phyloP scores from a whole-genome alignment of 345 rosid genomes.

The Bruguiera parviflora region DNA sequence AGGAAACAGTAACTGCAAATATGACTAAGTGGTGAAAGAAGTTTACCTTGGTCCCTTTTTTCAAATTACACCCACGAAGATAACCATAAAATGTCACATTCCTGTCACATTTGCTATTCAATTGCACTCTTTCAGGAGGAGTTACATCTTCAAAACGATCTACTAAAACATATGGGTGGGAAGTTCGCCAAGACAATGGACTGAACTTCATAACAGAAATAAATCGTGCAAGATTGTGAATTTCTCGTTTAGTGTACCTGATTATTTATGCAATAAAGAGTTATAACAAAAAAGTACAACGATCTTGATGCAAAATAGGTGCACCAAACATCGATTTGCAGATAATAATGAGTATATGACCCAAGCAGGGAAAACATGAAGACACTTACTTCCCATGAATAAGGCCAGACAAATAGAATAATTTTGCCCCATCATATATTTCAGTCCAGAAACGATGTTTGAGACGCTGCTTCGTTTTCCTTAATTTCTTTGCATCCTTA shows the following conservation, averaged over 20 bases:
- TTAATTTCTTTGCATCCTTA: conserved; percentile 82
- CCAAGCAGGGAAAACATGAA: neutral
- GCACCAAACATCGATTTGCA: neutral
- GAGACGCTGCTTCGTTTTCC: conserved; percentile 80
- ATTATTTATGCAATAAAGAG: conserved; percentile 14
- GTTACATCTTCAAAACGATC: conserved; percentile 97
- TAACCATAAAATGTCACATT: conserved; percentile 84
- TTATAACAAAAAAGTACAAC: neutral
- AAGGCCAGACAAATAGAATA: conserved; percentile 88
- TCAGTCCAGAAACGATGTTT: conserved; percentile 99
- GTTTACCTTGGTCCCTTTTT: conserved; percentile 75
- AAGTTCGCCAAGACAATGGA: conserved; percentile 79
- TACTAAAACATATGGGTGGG: conserved; percentile 86
- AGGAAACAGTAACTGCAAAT: too few species aligned
- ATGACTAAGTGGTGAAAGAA: neutral
- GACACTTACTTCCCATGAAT: conserved; percentile 77
- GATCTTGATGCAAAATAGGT: too few species aligned
- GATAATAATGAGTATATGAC: neutral
- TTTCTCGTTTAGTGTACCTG: conserved; percentile 81
- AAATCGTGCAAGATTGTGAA: conserved; percentile 80
- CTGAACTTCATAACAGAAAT: conserved; percentile 71
- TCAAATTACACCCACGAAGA: conserved; percentile 92
- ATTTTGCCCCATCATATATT: conserved; percentile 79
- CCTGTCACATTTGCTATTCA: conserved; percentile 78
- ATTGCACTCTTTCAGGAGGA: conserved; percentile 68